Percentiles rank a stretch among this genome's conserved stretches.
Evolutionary conservation across 2,329 filamentous ascomycete genomes (phyloP).

Genomic region (Fusarium bactridioides): DNA sequence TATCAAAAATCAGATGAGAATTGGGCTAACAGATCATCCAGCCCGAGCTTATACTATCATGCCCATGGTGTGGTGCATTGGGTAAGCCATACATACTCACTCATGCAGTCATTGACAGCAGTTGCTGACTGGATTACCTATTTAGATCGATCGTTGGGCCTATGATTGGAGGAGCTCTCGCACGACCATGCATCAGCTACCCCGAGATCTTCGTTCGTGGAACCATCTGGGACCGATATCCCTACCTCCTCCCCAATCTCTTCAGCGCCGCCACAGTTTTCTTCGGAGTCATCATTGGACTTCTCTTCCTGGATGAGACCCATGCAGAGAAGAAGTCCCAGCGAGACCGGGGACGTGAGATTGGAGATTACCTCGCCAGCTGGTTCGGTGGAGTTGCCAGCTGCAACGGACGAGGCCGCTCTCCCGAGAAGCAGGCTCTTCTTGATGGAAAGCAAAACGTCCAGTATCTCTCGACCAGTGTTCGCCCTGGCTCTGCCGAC

Average conservation of each 20-base stretch:
- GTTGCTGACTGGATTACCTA: conserved; percentile 41
- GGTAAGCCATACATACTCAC: conserved; percentile 58
- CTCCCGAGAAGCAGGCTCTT: conserved; percentile 68
- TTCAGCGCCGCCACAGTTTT: conserved; percentile 83
- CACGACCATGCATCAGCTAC: conserved; percentile 84
- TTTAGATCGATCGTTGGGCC: conserved; percentile 87
- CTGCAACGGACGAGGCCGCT: conserved; percentile 48
- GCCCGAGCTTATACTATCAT: conserved; percentile 96
- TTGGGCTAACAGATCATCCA: conserved; percentile 49
- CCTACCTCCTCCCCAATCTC: conserved; percentile 92
- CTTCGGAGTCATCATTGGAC: conserved; percentile 77
- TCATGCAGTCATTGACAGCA: neutral
- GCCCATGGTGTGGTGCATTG: conserved; percentile 97
- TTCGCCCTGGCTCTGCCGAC: conserved; percentile 9
- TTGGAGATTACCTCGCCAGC: conserved; percentile 74
- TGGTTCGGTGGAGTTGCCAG: conserved; percentile 47
- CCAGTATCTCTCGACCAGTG: conserved; percentile 59
- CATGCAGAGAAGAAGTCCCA: conserved; percentile 82
- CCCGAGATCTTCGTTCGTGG: conserved; percentile 75
- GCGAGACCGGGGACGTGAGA: conserved; percentile 77
- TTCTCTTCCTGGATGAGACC: conserved; percentile 93
- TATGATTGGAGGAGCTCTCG: conserved; percentile 87
- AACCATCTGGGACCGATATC: conserved; percentile 84
- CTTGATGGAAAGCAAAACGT: conserved; percentile 68
- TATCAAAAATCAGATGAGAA: neutral